Evolutionary conservation across 2,329 filamentous ascomycete genomes (phyloP).

Genomic region (Penicillium sp.): DNA sequence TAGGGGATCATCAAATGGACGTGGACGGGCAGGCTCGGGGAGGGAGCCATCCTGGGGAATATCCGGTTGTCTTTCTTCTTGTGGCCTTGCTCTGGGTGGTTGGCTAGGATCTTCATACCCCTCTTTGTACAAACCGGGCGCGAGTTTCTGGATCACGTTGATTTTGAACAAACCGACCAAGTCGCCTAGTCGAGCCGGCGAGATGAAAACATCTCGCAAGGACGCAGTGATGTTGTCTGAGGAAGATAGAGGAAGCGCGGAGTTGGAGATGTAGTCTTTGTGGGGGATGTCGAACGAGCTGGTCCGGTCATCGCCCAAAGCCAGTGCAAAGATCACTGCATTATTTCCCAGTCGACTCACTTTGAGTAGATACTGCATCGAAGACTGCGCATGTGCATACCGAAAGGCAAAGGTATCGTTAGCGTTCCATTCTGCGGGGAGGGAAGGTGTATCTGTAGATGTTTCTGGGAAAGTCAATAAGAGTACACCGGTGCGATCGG

Average conservation of each 20-base stretch:
- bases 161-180: conserved; percentile 72
- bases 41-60: conserved; percentile 53
- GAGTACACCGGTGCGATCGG: neutral
- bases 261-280: conserved; percentile 71
- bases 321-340: conserved; percentile 78
- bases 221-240: conserved; percentile 31
- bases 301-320: conserved; percentile 76
- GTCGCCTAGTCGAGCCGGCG: conserved; percentile 65
- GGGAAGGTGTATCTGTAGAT: conserved; percentile 40
- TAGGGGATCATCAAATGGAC: conserved; percentile 68
- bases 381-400: conserved; percentile 81
- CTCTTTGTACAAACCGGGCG: conserved; percentile 73
- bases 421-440: conserved; percentile 79
- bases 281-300: conserved; percentile 71
- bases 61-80: conserved; percentile 44
- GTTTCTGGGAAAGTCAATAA: conserved; percentile 22
- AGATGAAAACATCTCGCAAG: conserved; percentile 68
- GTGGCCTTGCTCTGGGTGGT: conserved; percentile 41
- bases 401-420: conserved; percentile 73
- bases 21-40: conserved; percentile 64
- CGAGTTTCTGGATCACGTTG: conserved; percentile 79
- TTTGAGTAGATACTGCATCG: conserved; percentile 80
- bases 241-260: conserved; percentile 55
- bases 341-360: conserved; percentile 79
- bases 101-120: conserved; percentile 66